Base-by-base conservation (phyloP, 1,284 basidiomycete species). In the Cryptococcus depauperatus region DNA sequence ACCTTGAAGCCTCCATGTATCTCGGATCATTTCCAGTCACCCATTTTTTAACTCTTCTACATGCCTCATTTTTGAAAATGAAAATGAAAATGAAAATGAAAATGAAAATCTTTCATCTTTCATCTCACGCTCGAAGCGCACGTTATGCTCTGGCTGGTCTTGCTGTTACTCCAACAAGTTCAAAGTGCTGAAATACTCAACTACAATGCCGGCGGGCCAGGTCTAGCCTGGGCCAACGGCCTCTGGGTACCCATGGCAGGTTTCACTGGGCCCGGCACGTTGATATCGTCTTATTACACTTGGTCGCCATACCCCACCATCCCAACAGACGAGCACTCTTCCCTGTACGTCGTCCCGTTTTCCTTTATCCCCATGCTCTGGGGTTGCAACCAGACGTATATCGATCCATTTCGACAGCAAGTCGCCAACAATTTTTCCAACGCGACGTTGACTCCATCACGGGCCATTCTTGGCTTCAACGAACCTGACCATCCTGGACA, bases 351-450 rank as follows among this genome's bases (percentile, higher is more conserved):
- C 45, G 41, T 46, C 3, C 50, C 53, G 1, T 58, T 62, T 55
- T 41, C 46, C 35, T 56, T 62, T 56, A 49, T 60, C 44, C 55
- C 52, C 41, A 53, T 55, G 58, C 48, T 63, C 60, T 58, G 62
- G 66, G 55, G 68, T 51, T 54, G 57, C 39, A 54, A 50, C 29
- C 40, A 37, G 14, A 35, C 45, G 30, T 44, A 56, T 39, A 46
- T 52, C 23, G 37, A 37, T 2, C 50, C 55, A 4, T 61, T 64
- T 39, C 41, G 49, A 6, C 27, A 41, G 5, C 55, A 55, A 2
- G 44, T 61, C 2, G 21, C 22, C 4, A 22, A 26, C 22, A 51
- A 55, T 23, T 62, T 58, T 39, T 43, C 49, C 9, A 33, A 44
- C 16, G 41, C 39, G 4, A 46, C 29, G 1, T 41, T 59, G 13